Evolutionary conservation across 225 moss, liverwort and hornwort species (phyloP).

Genomic region (Lunularia cruciata): DNA sequence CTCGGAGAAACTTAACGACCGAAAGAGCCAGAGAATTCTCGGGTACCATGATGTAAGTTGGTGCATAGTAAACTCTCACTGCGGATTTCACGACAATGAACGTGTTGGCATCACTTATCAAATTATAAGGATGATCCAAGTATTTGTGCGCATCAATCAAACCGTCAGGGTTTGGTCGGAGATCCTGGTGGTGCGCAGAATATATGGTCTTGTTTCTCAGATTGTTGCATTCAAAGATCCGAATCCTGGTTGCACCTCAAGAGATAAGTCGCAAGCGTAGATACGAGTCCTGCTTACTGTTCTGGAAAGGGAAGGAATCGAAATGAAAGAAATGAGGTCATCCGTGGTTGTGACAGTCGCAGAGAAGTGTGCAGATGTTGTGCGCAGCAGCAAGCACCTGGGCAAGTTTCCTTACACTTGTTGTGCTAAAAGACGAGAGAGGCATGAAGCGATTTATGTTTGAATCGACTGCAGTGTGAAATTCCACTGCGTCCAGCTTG

Average conservation of each 20-base stretch:
- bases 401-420: constrained; percentile 14
- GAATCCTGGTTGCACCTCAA: constrained; percentile 17
- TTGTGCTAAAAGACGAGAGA: constrained; percentile 8
- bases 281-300: constrained; percentile 19
- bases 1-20: constrained; percentile 18
- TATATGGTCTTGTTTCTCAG: constrained; percentile 25
- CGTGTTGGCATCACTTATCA: constrained; percentile 16
- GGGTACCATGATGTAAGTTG: constrained; percentile 18
- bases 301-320: constrained; percentile 11
- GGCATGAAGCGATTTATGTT: constrained; percentile 9
- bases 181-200: not conserved
- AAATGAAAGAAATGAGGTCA: constrained; percentile 4
- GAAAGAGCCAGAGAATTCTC: constrained; percentile 25
- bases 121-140: constrained; percentile 10
- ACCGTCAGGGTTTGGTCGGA: constrained; percentile 3
- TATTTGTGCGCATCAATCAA: constrained; percentile 10
- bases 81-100: constrained; percentile 14
- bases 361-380: constrained; percentile 18
- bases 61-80: constrained; percentile 19
- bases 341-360: not conserved
- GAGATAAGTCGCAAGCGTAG: constrained; percentile 13
- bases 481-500: constrained; percentile 6
- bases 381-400: not conserved
- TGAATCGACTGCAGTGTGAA: constrained; percentile 9
- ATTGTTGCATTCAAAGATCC: constrained; percentile 14